These are phyloP conservation scores for Sesbania bispinosa DNA, from an alignment of 306 rosid genomes.

Conservation along the genomic window DNA sequence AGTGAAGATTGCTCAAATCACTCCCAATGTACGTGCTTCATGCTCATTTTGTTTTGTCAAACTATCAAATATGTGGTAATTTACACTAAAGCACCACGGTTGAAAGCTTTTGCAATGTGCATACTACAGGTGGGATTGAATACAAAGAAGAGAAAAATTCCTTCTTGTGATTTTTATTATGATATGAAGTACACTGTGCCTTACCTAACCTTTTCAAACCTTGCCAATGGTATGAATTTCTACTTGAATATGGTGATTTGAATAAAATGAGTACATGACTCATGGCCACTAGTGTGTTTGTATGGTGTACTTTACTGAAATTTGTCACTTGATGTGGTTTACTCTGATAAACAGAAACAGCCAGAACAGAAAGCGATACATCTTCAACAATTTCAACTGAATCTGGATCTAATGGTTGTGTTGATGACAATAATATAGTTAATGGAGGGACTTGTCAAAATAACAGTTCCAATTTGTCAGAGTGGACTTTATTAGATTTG, in stretches of 20 bases:
- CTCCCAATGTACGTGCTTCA: constrained; percentile 12
- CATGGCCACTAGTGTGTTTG: neutral
- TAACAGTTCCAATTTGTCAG: neutral
- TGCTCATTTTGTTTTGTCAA: neutral
- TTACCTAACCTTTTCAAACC: constrained; percentile 29
- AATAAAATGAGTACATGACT: neutral
- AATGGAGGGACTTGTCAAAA: neutral
- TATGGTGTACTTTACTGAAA: neutral
- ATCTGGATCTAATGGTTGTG: neutral
- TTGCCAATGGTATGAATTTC: constrained; percentile 1
- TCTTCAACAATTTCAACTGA: constrained; percentile 36
- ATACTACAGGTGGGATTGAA: constrained; percentile 24
- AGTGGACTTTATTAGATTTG: constrained; percentile 33
- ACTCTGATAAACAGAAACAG: neutral
- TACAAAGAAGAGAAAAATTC: neutral
- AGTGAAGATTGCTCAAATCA: constrained; percentile 8
- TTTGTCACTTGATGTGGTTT: neutral
- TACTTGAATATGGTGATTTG: neutral
- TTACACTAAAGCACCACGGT: neutral
- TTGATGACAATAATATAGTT: neutral
- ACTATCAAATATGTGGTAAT: no score
- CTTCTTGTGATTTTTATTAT: constrained; percentile 32
- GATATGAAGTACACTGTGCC: constrained; percentile 32
- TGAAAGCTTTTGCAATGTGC: neutral
- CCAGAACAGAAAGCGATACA: neutral